Evolutionary conservation across 805 yeast genomes (phyloP), one percentile per base, ranked within the genome.

Genomic region (Osmozyma mogii): DNA sequence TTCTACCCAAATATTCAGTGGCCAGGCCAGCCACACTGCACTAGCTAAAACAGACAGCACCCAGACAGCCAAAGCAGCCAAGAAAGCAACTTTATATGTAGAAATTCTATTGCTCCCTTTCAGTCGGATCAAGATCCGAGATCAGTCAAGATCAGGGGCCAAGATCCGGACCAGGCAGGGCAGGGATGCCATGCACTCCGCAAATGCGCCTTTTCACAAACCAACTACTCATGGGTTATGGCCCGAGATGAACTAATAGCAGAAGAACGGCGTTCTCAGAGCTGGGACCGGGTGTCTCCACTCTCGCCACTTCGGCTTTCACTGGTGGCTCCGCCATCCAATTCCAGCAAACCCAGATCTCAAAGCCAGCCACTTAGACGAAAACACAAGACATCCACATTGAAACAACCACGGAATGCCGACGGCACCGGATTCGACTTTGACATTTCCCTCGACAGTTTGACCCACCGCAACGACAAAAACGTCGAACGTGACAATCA

Each of bases 241-340:
- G n/a, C n/a, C n/a, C n/a, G n/a, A n/a, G n/a, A n/a, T 11, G 32
- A 24, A 11, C 21, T 11, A 12, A 27, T 22, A 17, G 17, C 18
- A 17, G 12, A 19, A 16, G 21, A 21, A 12, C n/a, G n/a, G n/a
- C 24, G 15, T 27, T 12, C 24, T 12, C 14, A 24, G 9, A 8
- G 17, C 16, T 18, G n/a, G n/a, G 7, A 14, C 18, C 15, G 22
- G 25, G 22, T 15, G 8, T 9, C 16, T n/a, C 9, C 19, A 7
- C 22, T 17, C 18, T 13, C 17, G 32, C 24, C 20, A 27, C 21
- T 22, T 20, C 30, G 12, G 5, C 24, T 16, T 12, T 19, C 33
- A 12, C 20, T 9, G 22, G 6, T 17, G 7, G 17, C 17, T 16
- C 20, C 22, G 4, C 12, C 15, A 19, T 21, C 25, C 15, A 9